Evolutionary conservation across 2,329 filamentous ascomycete species (phyloP).

Genomic region (Aspergillus aculeatus): DNA sequence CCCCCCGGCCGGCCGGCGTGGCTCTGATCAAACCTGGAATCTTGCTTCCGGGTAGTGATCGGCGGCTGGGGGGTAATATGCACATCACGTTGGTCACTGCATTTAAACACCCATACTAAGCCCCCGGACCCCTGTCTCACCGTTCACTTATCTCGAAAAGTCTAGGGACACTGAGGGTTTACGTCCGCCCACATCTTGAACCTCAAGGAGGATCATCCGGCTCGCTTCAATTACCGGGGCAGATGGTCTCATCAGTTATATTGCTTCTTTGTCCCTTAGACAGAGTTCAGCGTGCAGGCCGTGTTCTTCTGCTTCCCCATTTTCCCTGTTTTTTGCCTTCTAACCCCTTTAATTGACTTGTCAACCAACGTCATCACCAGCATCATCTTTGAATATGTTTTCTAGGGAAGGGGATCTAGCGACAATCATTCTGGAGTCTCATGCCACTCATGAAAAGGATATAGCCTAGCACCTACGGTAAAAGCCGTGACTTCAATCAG

Average conservation of each 20-base stretch:
- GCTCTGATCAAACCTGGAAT: constrained; percentile 5
- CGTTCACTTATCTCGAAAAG: not conserved
- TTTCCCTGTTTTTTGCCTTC: not conserved
- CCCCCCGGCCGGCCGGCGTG: not conserved
- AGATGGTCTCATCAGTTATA: too few species aligned
- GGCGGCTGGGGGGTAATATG: constrained; percentile 18
- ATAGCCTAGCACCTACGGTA: not conserved
- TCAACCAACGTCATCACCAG: not conserved
- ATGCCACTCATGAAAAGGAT: not conserved
- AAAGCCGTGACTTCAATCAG: not conserved
- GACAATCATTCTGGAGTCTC: too few species aligned
- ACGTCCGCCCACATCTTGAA: not conserved
- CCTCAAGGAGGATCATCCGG: not conserved
- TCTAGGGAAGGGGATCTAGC: too few species aligned
- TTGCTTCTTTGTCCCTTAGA: too few species aligned
- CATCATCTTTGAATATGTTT: too few species aligned
- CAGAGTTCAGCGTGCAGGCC: too few species aligned
- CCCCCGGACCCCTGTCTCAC: constrained; percentile 6
- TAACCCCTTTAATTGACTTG: not conserved
- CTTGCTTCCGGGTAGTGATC: constrained; percentile 22
- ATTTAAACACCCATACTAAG: constrained; percentile 9
- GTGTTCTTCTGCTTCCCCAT: not conserved
- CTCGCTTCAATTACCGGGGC: not conserved
- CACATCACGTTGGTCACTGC: constrained; percentile 15
- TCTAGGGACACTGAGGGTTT: not conserved